Conservation (phyloP, 129 eudicot species). For the Flaveria brownii region DNA sequence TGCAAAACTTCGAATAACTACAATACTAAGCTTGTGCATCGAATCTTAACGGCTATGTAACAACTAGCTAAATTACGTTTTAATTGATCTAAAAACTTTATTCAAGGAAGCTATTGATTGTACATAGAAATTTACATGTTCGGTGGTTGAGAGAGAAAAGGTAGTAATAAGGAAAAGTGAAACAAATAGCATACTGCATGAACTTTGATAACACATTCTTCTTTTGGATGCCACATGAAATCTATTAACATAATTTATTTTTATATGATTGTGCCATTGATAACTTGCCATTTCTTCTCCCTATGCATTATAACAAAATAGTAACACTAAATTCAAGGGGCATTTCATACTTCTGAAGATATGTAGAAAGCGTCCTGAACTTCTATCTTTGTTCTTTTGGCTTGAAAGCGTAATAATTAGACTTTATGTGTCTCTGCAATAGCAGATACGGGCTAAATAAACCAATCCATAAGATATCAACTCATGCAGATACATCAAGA, state of each 20-base stretch:
- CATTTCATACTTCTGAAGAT: background rate
- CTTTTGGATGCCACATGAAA: background rate
- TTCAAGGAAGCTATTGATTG: background rate
- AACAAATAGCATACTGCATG: background rate
- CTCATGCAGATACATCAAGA: background rate
- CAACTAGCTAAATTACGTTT: background rate
- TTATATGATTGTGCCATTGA: background rate
- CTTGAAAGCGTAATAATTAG: background rate
- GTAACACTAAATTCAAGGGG: slow-evolving; percentile 1
- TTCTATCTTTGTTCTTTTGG: background rate
- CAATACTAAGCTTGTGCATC: slow-evolving; percentile 1
- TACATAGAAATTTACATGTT: background rate
- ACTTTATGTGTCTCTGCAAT: background rate
- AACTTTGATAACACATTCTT: background rate
- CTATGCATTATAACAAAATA: background rate
- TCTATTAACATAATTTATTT: background rate
- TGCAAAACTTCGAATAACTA: slow-evolving; percentile 11
- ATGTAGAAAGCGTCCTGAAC: background rate
- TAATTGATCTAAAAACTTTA: background rate
- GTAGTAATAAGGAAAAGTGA: background rate
- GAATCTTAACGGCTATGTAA: background rate
- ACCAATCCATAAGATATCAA: slow-evolving; percentile 1
- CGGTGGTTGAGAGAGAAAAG: background rate
- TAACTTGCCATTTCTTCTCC: background rate
- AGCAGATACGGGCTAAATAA: slow-evolving; percentile 23